phyloP scores from a whole-genome alignment of 768 basidiomycete species.

The Postia placenta region DNA sequence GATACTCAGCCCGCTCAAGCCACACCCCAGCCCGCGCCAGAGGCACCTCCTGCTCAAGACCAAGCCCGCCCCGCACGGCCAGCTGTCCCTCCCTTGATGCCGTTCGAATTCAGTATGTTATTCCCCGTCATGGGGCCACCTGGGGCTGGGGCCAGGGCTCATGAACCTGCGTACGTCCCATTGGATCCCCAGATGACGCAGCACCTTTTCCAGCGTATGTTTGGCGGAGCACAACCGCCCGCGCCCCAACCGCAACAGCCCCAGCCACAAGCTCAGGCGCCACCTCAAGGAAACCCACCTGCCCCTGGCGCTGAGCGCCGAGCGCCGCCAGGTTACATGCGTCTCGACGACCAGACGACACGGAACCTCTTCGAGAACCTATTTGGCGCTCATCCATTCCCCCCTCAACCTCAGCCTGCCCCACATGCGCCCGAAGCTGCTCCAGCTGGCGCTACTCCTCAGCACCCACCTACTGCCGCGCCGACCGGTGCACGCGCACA shows the following conservation, averaged over 20 bases:
- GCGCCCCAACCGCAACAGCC: not conserved
- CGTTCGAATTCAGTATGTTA: slow-evolving; percentile 19
- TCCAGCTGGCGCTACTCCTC: not conserved
- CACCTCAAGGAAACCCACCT: not conserved
- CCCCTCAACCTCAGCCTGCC: not conserved
- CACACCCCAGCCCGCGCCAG: too few species aligned
- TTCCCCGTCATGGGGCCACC: slow-evolving; percentile 8
- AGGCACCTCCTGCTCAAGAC: too few species aligned
- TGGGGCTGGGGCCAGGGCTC: not conserved
- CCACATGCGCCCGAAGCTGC: not conserved
- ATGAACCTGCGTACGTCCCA: not conserved
- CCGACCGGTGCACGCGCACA: slow-evolving; percentile 6
- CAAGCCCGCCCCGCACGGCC: not conserved
- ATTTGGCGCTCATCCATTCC: not conserved
- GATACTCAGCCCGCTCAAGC: slow-evolving; percentile 1
- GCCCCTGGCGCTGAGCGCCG: not conserved
- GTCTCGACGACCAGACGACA: not conserved
- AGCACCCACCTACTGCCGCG: not conserved
- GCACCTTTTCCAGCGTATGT: slow-evolving; percentile 1
- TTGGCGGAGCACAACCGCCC: slow-evolving; percentile 9
- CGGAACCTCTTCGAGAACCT: not conserved
- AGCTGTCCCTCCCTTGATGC: slow-evolving; percentile 9
- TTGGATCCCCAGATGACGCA: not conserved
- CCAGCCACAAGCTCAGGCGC: slow-evolving; percentile 1
- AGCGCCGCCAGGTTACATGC: not conserved